Evolutionary conservation across 2,329 filamentous ascomycete genomes (phyloP).

Genomic region (Echinosphaeria canescens): DNA sequence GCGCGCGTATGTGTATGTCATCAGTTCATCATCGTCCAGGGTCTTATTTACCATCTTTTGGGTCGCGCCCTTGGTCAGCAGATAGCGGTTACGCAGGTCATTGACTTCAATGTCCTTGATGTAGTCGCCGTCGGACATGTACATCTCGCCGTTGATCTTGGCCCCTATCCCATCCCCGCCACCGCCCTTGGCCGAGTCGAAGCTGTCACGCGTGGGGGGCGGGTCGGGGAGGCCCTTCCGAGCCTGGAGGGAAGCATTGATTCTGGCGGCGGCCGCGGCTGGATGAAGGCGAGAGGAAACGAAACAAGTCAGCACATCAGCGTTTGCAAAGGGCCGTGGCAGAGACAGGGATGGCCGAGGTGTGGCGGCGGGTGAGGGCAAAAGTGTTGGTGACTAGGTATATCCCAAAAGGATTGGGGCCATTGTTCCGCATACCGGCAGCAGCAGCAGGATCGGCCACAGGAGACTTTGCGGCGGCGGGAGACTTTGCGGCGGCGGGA

Average conservation of each 20-base stretch:
- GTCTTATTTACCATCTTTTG: slow-evolving; percentile 99
- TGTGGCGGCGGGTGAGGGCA: no score
- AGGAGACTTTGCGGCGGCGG: slow-evolving; percentile 24
- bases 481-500: slow-evolving; percentile 45
- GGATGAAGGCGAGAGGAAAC: slow-evolving; percentile 10
- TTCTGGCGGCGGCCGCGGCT: slow-evolving; percentile 77
- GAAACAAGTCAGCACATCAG: neutral
- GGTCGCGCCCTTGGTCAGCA: slow-evolving; percentile 87
- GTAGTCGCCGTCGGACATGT: slow-evolving; percentile 89
- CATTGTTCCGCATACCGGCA: slow-evolving; percentile 46
- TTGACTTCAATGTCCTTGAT: slow-evolving; percentile 99
- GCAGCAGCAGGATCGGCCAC: slow-evolving; percentile 50
- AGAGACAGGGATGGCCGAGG: no score
- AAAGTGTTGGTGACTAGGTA: no score
- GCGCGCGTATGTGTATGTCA: no score
- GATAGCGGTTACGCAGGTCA: slow-evolving; percentile 88
- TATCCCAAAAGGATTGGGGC: no score
- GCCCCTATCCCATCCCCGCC: no score
- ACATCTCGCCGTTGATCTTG: slow-evolving; percentile 68
- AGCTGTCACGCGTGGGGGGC: no score
- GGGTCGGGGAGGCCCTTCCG: slow-evolving; percentile 80
- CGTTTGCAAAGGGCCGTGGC: neutral
- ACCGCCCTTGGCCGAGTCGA: no score
- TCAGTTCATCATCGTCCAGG: no score
- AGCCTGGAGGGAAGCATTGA: slow-evolving; percentile 65